Base-by-base conservation (phyloP, 1,284 basidiomycete species). In the Acaromyces ingoldii region DNA sequence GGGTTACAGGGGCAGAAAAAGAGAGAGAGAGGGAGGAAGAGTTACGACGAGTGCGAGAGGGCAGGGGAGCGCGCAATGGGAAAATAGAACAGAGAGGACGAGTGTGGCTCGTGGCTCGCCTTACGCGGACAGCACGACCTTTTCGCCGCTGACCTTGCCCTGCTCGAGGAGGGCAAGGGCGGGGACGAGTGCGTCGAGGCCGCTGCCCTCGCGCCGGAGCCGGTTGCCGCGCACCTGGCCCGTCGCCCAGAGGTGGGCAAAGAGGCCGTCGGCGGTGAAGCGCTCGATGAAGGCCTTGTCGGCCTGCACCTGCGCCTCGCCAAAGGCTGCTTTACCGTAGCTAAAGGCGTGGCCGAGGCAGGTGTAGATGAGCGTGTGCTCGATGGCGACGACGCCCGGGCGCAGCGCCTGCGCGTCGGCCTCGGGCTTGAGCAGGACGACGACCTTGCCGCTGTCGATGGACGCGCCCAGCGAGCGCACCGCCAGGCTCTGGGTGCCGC, bases 61-160 rank as follows among this genome's bases (percentile, higher is more conserved):
- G 39, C 10, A 17, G 17, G 29, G 19, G 19, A 34, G 31, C 10
- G 31, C 10, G 31, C 10, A n/a, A 34, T 10, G 17, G 31, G 17
- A n/a, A 34, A n/a, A 34, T 10, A 34, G 19, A n/a, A n/a, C n/a
- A 41, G 29, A 41, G 39, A 41, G 39, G 15, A 21, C 19, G 29
- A 10, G 19, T 41, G 39, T 21, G 39, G n/a, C n/a, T n/a, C n/a
- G n/a, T n/a, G n/a, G n/a, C n/a, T n/a, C n/a, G n/a, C n/a, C n/a
- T n/a, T n/a, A n/a, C n/a, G n/a, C n/a, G n/a, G n/a, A n/a, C n/a
- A n/a, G n/a, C n/a, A n/a, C 60, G 15, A 73, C 55, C 57, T 73
- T 73, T 49, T 73, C 65, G 5, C 60, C 64, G 1, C 63, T 66
- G 5, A 65, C 64, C 40, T 72, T 61, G 26, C 62, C 62, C 2